These are phyloP conservation scores for Microcyclospora pomicola DNA, from an alignment of 2,329 filamentous ascomycete genomes.

Conservation along the genomic window DNA sequence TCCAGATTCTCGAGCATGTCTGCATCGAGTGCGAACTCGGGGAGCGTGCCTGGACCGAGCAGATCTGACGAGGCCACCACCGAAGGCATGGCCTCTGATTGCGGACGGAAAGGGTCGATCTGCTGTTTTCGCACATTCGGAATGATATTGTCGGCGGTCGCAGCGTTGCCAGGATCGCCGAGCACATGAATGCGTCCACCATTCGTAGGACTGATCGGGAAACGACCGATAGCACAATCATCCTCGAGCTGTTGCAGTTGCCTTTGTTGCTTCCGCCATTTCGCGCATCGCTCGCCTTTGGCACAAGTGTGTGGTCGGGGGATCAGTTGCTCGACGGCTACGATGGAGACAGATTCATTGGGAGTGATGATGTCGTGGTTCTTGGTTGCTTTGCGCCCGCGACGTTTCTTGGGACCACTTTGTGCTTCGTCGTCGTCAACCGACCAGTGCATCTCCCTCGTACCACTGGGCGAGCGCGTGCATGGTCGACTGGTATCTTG, in stretches of 20 bases:
- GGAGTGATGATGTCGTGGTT: constrained; percentile 58
- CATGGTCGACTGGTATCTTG: constrained; percentile 34
- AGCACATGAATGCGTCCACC: constrained; percentile 62
- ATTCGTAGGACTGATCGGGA: constrained; percentile 48
- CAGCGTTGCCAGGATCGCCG: constrained; percentile 65
- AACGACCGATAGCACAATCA: constrained; percentile 41
- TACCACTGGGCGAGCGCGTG: constrained; percentile 18
- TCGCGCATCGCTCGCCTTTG: constrained; percentile 75
- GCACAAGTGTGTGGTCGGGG: constrained; percentile 73
- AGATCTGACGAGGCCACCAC: constrained; percentile 85
- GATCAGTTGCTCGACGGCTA: constrained; percentile 78
- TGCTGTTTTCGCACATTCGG: constrained; percentile 31
- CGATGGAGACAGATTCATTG: constrained; percentile 75
- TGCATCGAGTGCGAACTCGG: constrained; percentile 57
- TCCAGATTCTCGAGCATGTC: constrained; percentile 56
- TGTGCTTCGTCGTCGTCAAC: constrained; percentile 16
- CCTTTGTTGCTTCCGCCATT: constrained; percentile 67
- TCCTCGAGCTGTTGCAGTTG: constrained; percentile 61
- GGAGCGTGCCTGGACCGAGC: constrained; percentile 54
- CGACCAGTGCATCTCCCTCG: constrained; percentile 7
- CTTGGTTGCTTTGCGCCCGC: constrained; percentile 27
- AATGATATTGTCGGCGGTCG: constrained; percentile 43
- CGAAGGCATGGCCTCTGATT: constrained; percentile 65
- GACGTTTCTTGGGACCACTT: constrained; percentile 23
- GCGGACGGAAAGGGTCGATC: constrained; percentile 40